phyloP scores from a whole-genome alignment of 345 rosid species.

The Gynandropsis gynandra region DNA sequence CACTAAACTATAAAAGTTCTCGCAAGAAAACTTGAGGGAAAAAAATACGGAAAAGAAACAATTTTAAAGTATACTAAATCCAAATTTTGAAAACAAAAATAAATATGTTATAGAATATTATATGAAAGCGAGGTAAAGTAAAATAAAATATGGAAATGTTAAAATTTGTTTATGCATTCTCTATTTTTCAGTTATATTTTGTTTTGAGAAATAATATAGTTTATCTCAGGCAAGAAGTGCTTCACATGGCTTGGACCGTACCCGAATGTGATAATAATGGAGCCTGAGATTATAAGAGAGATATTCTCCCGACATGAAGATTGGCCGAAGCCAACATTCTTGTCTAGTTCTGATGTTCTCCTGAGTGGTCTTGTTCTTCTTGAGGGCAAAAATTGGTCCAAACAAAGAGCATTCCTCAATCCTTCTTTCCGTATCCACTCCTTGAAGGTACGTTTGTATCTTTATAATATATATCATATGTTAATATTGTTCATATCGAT shows the following conservation, averaged over 20 bases:
- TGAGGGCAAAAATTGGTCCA: constrained; percentile 32
- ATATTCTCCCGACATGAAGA: constrained; percentile 16
- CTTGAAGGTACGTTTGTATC: constrained; percentile 24
- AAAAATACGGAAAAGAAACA: no score
- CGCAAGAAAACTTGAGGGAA: no score
- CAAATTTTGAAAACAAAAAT: no score
- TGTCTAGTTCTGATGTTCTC: constrained; percentile 5
- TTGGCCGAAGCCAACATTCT: constrained; percentile 14
- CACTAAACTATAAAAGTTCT: no score
- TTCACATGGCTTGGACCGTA: constrained; percentile 23
- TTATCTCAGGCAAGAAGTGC: constrained; percentile 14
- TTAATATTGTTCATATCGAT: no score
- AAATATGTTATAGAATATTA: no score
- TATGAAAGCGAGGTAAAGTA: no score
- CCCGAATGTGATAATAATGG: constrained; percentile 15
- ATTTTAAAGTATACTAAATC: no score
- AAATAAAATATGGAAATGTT: no score
- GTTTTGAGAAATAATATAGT: neutral
- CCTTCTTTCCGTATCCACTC: constrained; percentile 31
- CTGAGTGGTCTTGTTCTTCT: constrained; percentile 20
- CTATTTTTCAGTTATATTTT: neutral
- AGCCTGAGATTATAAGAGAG: constrained; percentile 19
- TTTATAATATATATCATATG: no score
- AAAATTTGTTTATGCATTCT: neutral
- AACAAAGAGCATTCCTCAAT: constrained; percentile 29